phyloP scores from a whole-genome alignment of 2,329 filamentous ascomycete genomes.

The Penicillium sp. region DNA sequence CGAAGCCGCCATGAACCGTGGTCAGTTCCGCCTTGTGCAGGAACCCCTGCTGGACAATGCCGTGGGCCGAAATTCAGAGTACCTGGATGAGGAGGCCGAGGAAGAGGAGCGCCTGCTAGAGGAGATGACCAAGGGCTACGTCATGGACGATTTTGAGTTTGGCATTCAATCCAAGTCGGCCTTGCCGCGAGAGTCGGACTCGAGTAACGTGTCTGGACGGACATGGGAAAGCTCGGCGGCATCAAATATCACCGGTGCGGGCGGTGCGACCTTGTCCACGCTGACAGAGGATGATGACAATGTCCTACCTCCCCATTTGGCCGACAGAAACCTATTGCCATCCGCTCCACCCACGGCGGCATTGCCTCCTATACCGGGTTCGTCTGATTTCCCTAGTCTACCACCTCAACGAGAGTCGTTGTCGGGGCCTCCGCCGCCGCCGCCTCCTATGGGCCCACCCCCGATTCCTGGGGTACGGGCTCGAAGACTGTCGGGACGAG shows the following conservation, averaged over 20 bases:
- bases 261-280: conserved; percentile 70
- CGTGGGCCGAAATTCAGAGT: conserved; percentile 45
- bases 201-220: conserved; percentile 74
- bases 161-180: conserved; percentile 68
- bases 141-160: conserved; percentile 81
- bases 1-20: conserved; percentile 62
- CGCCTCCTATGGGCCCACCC: conserved; percentile 28
- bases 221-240: conserved; percentile 81
- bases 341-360: conserved; percentile 37
- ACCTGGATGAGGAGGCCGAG: conserved; percentile 67
- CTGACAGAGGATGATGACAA: conserved; percentile 65
- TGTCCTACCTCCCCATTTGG: conserved; percentile 43
- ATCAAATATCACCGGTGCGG: conserved; percentile 71
- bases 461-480: conserved; percentile 64
- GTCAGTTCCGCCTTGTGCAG: conserved; percentile 56
- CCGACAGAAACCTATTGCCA: conserved; percentile 37
- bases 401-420: conserved; percentile 26
- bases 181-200: conserved; percentile 77
- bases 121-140: conserved; percentile 83
- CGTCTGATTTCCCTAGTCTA: conserved; percentile 40
- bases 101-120: conserved; percentile 78
- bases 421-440: conserved; percentile 22
- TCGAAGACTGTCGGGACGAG: conserved; percentile 78
- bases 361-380: conserved; percentile 54
- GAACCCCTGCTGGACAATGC: conserved; percentile 29